Evolutionary conservation across 2,329 filamentous ascomycete genomes (phyloP), one percentile per base, ranked within the genome.

Genomic region (Ceratocystis cacaofunesta): DNA sequence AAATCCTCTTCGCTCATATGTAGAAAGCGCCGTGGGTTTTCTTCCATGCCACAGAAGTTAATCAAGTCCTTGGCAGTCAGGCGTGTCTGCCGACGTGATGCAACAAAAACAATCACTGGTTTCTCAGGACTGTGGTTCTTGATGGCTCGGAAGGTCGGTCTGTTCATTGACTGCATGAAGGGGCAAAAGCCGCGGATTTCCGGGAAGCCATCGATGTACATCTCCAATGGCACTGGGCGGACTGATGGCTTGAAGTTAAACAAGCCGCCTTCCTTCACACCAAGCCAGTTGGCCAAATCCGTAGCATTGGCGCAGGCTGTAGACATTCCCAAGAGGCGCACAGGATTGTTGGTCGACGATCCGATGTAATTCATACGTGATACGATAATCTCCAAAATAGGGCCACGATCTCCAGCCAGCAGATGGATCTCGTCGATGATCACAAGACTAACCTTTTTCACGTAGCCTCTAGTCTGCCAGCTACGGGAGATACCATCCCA

Each of bases 401-500:
- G 95, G 25, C 92, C 94, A 75, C 94, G 88, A 72, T 99, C 94
- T 68, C 94, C 91, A 32, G 94, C 95, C n/a, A 99, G 82, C 32
- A 99, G 78, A 76, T 99, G 94, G 66, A 99, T 99, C 77, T 99
- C 94, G 72, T 99, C 94, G 70, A 99, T 99, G 68, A 99, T 96
- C 63, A 99, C 94, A 17, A 99, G 78, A 68, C 91, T 92, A 67
- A 99, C 94, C 75, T 96, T 88, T 63, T 91, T 85, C 50, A 99
- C 94, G 70, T 99, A 99, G 68, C 89, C 89, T 84, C 94, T 88
- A 4, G 92, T 97, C 75, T 97, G 92, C 94, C 95, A 99, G 72
- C 90, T 95, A 82, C 94, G 89, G 71, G 90, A 96, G 70, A 99
- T 97, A 83, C 95, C 95, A 73, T 99, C 95, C 94, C 94, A 99